phyloP scores from a whole-genome alignment of 345 rosid species.

The Limnanthes douglasii region DNA sequence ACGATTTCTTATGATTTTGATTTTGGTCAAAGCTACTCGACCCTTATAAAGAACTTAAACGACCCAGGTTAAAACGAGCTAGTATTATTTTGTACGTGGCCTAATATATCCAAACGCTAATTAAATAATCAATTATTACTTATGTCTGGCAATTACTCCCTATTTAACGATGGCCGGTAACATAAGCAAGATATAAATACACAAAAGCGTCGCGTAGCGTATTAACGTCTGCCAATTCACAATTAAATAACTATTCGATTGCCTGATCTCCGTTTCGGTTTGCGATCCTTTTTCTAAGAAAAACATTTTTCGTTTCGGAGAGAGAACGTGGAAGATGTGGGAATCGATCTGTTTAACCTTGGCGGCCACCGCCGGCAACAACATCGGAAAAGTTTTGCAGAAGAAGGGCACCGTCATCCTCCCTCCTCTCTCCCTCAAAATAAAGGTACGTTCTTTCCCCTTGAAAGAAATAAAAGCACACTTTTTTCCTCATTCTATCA shows the following conservation, averaged over 20 bases:
- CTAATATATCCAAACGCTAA: too few relatives aligned
- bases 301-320: too few relatives aligned
- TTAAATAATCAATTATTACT: too few relatives aligned
- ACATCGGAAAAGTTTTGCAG: constrained; percentile 89
- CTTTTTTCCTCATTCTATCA: neutral
- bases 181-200: constrained; percentile 1
- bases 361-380: constrained; percentile 95
- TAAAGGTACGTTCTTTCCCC: constrained; percentile 35
- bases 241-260: neutral
- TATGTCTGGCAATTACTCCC: too few relatives aligned
- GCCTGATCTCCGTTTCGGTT: neutral
- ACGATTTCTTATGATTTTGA: too few relatives aligned
- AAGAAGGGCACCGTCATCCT: constrained; percentile 93
- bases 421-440: constrained; percentile 95
- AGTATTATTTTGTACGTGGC: too few relatives aligned
- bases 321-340: constrained; percentile 43
- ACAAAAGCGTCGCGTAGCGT: constrained; percentile 7
- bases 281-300: neutral
- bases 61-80: too few relatives aligned
- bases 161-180: too few relatives aligned
- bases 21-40: too few relatives aligned
- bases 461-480: too few relatives aligned
- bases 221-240: neutral
- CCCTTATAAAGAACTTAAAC: too few relatives aligned
- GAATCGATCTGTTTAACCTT: constrained; percentile 73